phyloP scores from a whole-genome alignment of 2,329 filamentous ascomycete genomes.

The Epichloe coenophiala region DNA sequence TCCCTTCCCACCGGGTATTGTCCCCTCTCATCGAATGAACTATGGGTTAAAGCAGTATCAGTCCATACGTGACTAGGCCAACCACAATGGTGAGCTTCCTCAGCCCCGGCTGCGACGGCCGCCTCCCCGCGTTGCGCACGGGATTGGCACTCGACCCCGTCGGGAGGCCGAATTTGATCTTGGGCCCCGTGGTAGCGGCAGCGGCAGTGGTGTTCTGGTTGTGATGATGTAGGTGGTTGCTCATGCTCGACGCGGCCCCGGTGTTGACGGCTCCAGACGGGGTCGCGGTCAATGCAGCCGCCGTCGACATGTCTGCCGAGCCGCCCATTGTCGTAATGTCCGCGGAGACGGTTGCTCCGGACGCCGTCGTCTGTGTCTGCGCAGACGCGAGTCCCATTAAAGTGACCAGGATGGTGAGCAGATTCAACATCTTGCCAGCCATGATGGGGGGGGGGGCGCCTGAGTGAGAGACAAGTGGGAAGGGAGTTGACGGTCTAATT shows the following conservation, averaged over 20 bases:
- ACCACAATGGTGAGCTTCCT: conserved; percentile 5
- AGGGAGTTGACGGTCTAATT: neutral
- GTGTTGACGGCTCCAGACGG: neutral
- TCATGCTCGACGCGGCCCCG: neutral
- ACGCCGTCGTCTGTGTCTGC: conserved; percentile 1
- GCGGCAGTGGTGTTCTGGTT: neutral
- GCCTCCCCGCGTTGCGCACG: conserved; percentile 1
- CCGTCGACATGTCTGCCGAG: neutral
- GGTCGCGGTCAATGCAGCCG: neutral
- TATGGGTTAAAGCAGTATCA: conserved; percentile 3
- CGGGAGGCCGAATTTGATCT: neutral
- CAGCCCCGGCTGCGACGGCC: conserved; percentile 5
- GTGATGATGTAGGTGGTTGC: neutral
- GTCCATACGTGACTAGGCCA: conserved; percentile 4
- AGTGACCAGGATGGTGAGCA: conserved; percentile 1
- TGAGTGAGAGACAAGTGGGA: neutral
- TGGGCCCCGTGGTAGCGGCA: neutral
- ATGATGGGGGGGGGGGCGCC: neutral
- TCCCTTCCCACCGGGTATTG: too few species aligned
- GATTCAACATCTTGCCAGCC: neutral
- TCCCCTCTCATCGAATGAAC: neutral
- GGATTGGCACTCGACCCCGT: neutral
- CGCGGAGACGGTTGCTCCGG: neutral
- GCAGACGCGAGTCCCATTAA: conserved; percentile 1
- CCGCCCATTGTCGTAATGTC: neutral